Base-by-base conservation (phyloP, 2,329 filamentous ascomycete species). In the Colletotrichum sp. region DNA sequence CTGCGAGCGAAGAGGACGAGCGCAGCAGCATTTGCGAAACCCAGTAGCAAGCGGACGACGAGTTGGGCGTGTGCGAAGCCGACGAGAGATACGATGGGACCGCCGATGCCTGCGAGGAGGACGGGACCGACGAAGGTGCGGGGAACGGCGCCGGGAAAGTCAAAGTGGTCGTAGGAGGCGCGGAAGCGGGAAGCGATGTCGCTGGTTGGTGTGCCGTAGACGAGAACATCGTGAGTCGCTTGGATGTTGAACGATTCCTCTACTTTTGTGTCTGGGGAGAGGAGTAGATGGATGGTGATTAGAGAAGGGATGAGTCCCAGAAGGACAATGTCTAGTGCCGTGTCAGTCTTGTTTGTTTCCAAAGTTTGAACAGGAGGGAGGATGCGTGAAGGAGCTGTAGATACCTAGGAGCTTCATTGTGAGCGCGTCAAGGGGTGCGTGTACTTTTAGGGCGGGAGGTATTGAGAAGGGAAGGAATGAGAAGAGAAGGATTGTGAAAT, bases 191-290 rank as follows among this genome's bases (percentile, higher is more conserved):
- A 83, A 67, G 86, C 81, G 18, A 90, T 83, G 79, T 93, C 87
- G 25, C 85, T 82, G 2, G 87, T 89, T 0, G 95, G 95, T 2
- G 95, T 92, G 28, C 96, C 96, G 83, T 97, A 95, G 48, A 91
- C 90, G 75, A 98, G 85, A 43, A 99, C 94, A 83, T 99, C 97
- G 84, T 98, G 97, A 5, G 93, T 91, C 8, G 97, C 97, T 84
- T 99, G 97, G 74, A 98, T 92, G 84, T 98, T 98, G 90, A 99
- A 98, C 1, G 96, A 98, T 85, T 99, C 97, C 84, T 99, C 97
- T 75, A 99, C 97, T 85, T 99, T 99, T 73, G 96, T 98, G 87
- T 97, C 96, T 1, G 97, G 97, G 13, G 96, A 92, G 28, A 92
- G 83, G 76, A 92, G 81, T 71, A 98, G 91, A 84, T 98, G 95